These are phyloP conservation scores for Rhodotorula sp. DNA, from an alignment of 1,284 basidiomycete species.

Conservation along the genomic window DNA sequence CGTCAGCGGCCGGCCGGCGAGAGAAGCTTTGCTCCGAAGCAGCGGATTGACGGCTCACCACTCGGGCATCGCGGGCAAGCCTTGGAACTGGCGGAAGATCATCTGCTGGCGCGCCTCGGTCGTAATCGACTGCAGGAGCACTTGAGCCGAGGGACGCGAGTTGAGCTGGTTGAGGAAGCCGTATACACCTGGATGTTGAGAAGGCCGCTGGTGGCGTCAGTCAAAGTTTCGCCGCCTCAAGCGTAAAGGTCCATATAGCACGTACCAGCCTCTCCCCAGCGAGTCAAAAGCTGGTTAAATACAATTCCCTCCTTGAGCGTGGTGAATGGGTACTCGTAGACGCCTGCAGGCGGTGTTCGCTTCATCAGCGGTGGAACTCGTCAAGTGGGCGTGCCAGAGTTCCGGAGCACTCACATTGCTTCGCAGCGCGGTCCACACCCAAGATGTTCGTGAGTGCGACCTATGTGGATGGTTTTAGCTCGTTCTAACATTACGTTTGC, in stretches of 20 bases:
- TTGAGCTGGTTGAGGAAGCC: constrained; percentile 64
- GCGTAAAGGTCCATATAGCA: not conserved
- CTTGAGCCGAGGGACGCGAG: constrained; percentile 58
- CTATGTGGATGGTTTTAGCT: constrained; percentile 4
- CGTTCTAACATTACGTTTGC: too few relatives aligned
- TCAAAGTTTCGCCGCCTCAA: too few relatives aligned
- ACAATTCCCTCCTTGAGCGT: constrained; percentile 63
- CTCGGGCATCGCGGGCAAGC: constrained; percentile 12
- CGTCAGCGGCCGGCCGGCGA: too few relatives aligned
- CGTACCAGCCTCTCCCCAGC: constrained; percentile 61
- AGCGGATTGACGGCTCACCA: not conserved
- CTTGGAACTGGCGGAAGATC: constrained; percentile 63
- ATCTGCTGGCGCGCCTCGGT: constrained; percentile 68
- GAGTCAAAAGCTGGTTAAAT: constrained; percentile 60
- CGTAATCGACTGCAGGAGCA: constrained; percentile 62
- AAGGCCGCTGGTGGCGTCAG: constrained; percentile 14
- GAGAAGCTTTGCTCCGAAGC: too few relatives aligned
- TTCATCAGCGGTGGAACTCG: too few relatives aligned
- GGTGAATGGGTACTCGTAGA: constrained; percentile 56
- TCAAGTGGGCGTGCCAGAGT: too few relatives aligned
- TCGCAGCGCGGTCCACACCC: constrained; percentile 33
- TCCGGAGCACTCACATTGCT: constrained; percentile 23
- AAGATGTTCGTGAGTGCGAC: constrained; percentile 52
- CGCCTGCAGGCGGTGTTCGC: not conserved
- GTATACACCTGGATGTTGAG: constrained; percentile 49